Conservation (phyloP, 768 basidiomycete genomes). For the Lyophyllum atratum region DNA sequence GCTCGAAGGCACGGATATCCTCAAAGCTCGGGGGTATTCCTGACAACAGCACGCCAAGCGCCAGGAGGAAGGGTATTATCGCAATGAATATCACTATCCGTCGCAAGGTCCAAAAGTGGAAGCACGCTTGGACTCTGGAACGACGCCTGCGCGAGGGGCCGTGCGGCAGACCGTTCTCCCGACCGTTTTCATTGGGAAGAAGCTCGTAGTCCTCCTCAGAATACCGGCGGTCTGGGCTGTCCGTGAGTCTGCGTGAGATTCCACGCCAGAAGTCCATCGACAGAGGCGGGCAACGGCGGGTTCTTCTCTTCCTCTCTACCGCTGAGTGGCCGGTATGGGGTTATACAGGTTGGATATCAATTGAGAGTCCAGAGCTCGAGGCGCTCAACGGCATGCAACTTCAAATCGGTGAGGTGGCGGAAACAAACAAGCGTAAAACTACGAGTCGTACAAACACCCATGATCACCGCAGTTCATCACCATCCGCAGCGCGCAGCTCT, state of each 20-base stretch:
- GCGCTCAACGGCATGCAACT: not conserved
- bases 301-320: not conserved
- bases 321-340: not conserved
- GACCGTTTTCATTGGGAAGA: conserved; percentile 9
- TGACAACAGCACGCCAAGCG: conserved; percentile 21
- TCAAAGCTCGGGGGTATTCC: conserved; percentile 25
- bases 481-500: not conserved
- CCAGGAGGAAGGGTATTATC: conserved; percentile 18
- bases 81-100: conserved; percentile 17
- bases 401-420: not conserved
- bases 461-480: not conserved
- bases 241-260: conserved; percentile 16
- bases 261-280: conserved; percentile 23
- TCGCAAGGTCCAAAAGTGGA: conserved; percentile 16
- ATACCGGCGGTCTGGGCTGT: conserved; percentile 13
- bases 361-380: not conserved
- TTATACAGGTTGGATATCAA: not conserved
- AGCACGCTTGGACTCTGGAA: conserved; percentile 12
- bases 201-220: conserved; percentile 26
- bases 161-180: not conserved
- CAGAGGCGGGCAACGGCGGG: not conserved
- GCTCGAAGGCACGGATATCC: conserved; percentile 22
- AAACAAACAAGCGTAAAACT: not conserved
- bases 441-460: not conserved
- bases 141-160: conserved; percentile 12